A percentile compares a stretch with the other conserved stretches of the same genome.
Evolutionary conservation across 768 basidiomycete genomes (phyloP).

Genomic region (Cystoderma amianthinum): DNA sequence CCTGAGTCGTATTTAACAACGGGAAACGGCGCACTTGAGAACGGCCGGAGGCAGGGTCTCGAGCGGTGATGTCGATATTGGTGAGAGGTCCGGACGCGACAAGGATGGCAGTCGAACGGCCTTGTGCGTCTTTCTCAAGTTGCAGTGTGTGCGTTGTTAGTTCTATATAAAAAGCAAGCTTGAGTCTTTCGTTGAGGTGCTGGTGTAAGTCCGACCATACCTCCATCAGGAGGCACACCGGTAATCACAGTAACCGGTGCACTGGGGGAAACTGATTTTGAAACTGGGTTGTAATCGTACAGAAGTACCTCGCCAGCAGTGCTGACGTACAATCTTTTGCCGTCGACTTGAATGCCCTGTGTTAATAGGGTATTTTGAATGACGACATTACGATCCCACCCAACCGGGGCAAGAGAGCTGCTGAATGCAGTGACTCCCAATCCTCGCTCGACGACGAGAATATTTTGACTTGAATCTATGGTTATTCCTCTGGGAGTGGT

Average conservation of each 20-base stretch:
- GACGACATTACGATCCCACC: conserved; percentile 31
- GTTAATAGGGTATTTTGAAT: conserved; percentile 27
- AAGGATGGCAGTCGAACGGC: conserved; percentile 17
- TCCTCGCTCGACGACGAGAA: conserved; percentile 36
- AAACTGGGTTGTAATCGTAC: conserved; percentile 26
- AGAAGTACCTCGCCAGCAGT: conserved; percentile 24
- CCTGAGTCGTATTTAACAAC: conserved; percentile 10
- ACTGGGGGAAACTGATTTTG: conserved; percentile 9
- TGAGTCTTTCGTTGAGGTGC: not conserved
- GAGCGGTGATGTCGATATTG: conserved; percentile 35
- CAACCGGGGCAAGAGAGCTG: conserved; percentile 15
- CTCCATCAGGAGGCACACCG: conserved; percentile 32
- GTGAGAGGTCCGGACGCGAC: conserved; percentile 28
- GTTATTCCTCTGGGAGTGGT: conserved; percentile 34
- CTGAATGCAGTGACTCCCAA: conserved; percentile 32
- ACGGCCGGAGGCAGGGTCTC: conserved; percentile 32
- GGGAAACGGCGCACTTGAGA: conserved; percentile 30
- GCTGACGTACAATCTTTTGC: conserved; percentile 26
- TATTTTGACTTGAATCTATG: conserved; percentile 27
- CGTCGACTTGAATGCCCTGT: conserved; percentile 34
- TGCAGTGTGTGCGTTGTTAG: conserved; percentile 34
- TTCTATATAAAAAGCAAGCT: conserved; percentile 15
- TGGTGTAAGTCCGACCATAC: conserved; percentile 9
- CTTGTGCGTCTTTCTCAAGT: conserved; percentile 15
- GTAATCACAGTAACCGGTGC: conserved; percentile 20